Evolutionary conservation across 1,284 basidiomycete species (phyloP).

Genomic region (Rhodotorula sp.): DNA sequence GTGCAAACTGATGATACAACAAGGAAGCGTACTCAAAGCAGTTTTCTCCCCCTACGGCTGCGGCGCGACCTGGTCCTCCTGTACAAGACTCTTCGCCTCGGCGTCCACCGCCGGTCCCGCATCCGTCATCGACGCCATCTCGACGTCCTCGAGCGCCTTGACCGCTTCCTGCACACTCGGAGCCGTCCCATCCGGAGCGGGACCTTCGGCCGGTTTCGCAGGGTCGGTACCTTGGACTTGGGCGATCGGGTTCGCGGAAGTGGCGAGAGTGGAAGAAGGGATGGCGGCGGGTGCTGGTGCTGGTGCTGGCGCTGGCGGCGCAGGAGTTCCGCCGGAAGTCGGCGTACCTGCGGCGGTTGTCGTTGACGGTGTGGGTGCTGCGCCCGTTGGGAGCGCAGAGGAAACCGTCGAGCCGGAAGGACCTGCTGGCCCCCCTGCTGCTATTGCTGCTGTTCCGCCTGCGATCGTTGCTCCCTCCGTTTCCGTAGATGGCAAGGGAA

Average conservation of each 20-base stretch:
- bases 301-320: too few relatives aligned
- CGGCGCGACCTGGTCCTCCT: conserved; percentile 1
- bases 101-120: conserved; percentile 13
- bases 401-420: neutral
- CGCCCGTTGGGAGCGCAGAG: neutral
- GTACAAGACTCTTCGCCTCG: conserved; percentile 19
- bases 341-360: neutral
- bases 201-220: conserved; percentile 10
- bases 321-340: neutral
- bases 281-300: neutral
- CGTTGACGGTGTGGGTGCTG: neutral
- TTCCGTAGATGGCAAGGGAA: conserved; percentile 2
- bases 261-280: neutral
- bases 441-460: neutral
- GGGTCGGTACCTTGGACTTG: conserved; percentile 5
- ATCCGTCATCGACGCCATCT: neutral
- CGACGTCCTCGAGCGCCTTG: conserved; percentile 12
- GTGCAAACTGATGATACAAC: conserved; percentile 1
- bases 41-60: neutral
- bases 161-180: conserved; percentile 13
- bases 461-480: neutral
- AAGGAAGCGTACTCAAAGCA: neutral
- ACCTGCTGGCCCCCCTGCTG: neutral
- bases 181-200: neutral
- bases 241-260: conserved; percentile 1